phyloP scores from a whole-genome alignment of 495 filamentous ascomycete genomes.

The Penicillium ochrochloron region DNA sequence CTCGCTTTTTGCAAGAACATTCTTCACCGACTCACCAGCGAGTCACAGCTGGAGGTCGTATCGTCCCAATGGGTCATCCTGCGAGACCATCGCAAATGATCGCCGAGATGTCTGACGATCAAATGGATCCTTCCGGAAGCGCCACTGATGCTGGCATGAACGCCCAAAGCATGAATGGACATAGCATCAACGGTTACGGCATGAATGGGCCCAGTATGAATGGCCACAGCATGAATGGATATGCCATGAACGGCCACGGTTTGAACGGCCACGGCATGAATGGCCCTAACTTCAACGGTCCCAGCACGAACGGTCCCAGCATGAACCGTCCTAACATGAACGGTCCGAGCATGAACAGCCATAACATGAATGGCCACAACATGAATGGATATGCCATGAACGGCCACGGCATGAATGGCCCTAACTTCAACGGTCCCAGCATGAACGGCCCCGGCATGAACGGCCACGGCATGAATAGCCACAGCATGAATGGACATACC shows the following conservation, averaged over 20 bases:
- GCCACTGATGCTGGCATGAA: neutral
- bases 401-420: too few species aligned
- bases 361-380: too few species aligned
- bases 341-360: too few species aligned
- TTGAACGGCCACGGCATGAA: neutral
- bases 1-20: constrained; percentile 61
- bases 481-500: too few species aligned
- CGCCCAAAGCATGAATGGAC: too few species aligned
- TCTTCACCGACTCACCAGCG: constrained; percentile 63
- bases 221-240: too few species aligned
- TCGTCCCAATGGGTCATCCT: constrained; percentile 56
- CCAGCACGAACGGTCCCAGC: too few species aligned
- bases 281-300: too few species aligned
- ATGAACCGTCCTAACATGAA: neutral
- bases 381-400: neutral
- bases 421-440: too few species aligned
- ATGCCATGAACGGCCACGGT: neutral
- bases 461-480: too few species aligned
- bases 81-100: constrained; percentile 17
- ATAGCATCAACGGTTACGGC: neutral
- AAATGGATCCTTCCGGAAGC: neutral
- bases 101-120: neutral
- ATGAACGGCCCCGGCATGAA: too few species aligned
- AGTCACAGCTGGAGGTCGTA: constrained; percentile 67
- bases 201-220: neutral